Evolutionary conservation across 768 basidiomycete species (phyloP), one percentile per base, ranked within the genome.

Genomic region (Tulasnella sp.): DNA sequence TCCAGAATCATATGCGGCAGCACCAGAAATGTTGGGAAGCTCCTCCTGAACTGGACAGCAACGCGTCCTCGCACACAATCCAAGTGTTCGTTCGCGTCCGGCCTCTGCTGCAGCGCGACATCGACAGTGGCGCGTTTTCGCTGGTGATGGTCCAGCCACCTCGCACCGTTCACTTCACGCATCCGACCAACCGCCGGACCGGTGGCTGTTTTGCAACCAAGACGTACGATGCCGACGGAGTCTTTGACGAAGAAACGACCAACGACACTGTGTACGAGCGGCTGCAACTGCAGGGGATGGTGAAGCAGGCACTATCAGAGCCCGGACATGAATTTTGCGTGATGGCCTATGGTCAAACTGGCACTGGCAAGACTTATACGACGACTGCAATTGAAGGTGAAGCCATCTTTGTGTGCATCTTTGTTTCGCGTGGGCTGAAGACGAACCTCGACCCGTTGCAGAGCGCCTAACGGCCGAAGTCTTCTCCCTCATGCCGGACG

Each of bases 361-460:
- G 62, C 31, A 68, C 62, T 10, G 62, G 62, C 0, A 68, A 68
- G 62, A 68, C 62, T 7, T 68, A 68, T 36, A 68, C 62, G 34
- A 68, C 62, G 31, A 68, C 62, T 68, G 62, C 62, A 68, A 27
- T 68, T 36, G 62, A 68, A 68, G 62, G 62, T 68, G 62, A 31
- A 34, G 52, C 5, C 8, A 5, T 31, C n/a, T 31, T 36, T 68
- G 7, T 1, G 31, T 12, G 24, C 62, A 10, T 27, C 18, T 12
- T 68, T 4, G 10, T 36, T 68, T 18, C 2, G 34, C 10, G n/a
- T 14, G 24, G 8, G 5, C 34, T 9, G 6, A 16, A 68, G 6
- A 27, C 12, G 27, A 6, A 36, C 31, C 62, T 68, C 31, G 24
- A 31, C 27, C 6, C 14, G 14, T 36, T 68, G 27, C 62, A 68